These are phyloP conservation scores for Penicillium bovifimosum DNA, from an alignment of 495 filamentous ascomycete genomes.

Conservation along the genomic window DNA sequence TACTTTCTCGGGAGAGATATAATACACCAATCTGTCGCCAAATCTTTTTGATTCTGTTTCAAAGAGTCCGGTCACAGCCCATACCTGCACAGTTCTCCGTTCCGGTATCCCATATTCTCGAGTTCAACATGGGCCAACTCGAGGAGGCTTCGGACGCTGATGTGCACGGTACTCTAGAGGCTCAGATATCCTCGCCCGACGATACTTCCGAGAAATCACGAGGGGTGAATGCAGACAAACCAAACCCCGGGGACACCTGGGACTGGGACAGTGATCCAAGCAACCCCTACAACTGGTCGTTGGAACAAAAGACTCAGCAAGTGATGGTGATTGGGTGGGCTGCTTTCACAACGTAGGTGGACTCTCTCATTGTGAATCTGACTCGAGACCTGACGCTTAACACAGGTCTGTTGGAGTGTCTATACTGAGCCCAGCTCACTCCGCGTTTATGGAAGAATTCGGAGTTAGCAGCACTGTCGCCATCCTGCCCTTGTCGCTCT, in stretches of 20 bases:
- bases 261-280: constrained; percentile 21
- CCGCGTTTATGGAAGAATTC: constrained; percentile 41
- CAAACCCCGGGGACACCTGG: not conserved
- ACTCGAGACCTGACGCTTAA: not conserved
- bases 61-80: not conserved
- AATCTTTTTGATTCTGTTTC: not conserved
- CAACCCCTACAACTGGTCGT: constrained; percentile 26
- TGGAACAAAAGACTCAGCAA: constrained; percentile 10
- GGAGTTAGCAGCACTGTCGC: constrained; percentile 45
- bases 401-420: constrained; percentile 49
- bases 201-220: not conserved
- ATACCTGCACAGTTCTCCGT: not conserved
- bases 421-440: constrained; percentile 44
- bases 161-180: not conserved
- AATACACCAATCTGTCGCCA: not conserved
- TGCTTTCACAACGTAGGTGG: constrained; percentile 19
- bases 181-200: not conserved
- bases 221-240: not conserved
- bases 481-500: constrained; percentile 50
- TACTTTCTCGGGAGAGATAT: not conserved
- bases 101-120: not conserved
- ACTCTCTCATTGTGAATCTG: not conserved
- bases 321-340: constrained; percentile 17
- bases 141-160: not conserved
- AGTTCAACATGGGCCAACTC: not conserved